Conservation (phyloP, 257 asterid genomes). For the Cordia subcordata region DNA sequence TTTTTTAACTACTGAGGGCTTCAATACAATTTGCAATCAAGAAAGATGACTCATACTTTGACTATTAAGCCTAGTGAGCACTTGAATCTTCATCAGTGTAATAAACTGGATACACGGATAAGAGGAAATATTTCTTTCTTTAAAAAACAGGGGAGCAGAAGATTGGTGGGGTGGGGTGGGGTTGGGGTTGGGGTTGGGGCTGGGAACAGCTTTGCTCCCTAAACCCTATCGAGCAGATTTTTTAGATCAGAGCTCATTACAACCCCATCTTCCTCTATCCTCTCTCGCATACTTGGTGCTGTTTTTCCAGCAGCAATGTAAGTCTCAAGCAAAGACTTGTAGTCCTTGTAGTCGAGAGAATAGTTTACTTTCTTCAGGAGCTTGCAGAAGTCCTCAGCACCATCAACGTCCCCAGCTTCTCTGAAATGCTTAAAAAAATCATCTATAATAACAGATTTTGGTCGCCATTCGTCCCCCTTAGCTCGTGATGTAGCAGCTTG, state of each 20-base stretch:
- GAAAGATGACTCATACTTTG: too few relatives aligned
- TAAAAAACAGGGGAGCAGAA: too few relatives aligned
- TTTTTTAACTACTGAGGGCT: too few relatives aligned
- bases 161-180: too few relatives aligned
- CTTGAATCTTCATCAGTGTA: too few relatives aligned
- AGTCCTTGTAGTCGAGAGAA: constrained; percentile 32
- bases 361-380: constrained; percentile 47
- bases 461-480: constrained; percentile 35
- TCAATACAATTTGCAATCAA: too few relatives aligned
- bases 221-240: constrained; percentile 30
- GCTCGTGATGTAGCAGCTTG: constrained; percentile 30
- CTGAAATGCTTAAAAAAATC: constrained; percentile 34
- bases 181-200: too few relatives aligned
- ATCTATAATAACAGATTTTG: constrained; percentile 23
- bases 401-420: constrained; percentile 38
- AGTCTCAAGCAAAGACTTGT: constrained; percentile 36
- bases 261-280: constrained; percentile 48
- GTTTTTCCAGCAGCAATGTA: constrained; percentile 49
- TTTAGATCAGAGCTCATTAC: constrained; percentile 38
- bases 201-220: neutral
- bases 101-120: too few relatives aligned
- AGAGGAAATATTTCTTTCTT: too few relatives aligned
- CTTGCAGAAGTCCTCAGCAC: constrained; percentile 59
- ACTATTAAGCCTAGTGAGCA: too few relatives aligned
- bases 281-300: constrained; percentile 28